phyloP scores from a whole-genome alignment of 495 filamentous ascomycete genomes.

The Hyaloscypha hepaticicola region DNA sequence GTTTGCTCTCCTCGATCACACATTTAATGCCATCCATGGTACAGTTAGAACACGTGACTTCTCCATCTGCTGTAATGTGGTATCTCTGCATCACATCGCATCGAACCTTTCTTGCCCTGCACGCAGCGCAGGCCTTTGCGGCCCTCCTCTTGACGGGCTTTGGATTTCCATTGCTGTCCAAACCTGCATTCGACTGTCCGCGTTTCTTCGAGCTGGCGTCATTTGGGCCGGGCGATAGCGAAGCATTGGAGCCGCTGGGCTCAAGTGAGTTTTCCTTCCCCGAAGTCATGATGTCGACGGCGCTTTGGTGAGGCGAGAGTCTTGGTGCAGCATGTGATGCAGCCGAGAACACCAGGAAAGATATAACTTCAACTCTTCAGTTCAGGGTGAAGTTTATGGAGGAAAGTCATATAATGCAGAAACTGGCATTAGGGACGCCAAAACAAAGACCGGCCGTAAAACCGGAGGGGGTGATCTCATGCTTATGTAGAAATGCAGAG shows the following conservation, averaged over 20 bases:
- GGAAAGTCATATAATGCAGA: not conserved
- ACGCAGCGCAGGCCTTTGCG: slow-evolving; percentile 84
- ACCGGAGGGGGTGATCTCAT: slow-evolving; percentile 8
- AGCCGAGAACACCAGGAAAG: slow-evolving; percentile 1
- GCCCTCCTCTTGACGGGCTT: slow-evolving; percentile 78
- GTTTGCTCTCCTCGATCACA: slow-evolving; percentile 85
- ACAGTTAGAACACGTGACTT: slow-evolving; percentile 87
- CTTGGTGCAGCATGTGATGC: slow-evolving; percentile 9
- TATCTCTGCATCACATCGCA: slow-evolving; percentile 73
- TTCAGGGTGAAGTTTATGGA: not conserved
- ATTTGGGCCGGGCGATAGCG: slow-evolving; percentile 13
- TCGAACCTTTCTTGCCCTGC: slow-evolving; percentile 84
- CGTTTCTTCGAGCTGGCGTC: slow-evolving; percentile 25
- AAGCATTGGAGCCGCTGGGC: slow-evolving; percentile 8
- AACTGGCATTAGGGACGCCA: not conserved
- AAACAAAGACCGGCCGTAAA: slow-evolving; percentile 3
- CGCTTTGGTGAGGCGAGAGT: slow-evolving; percentile 5
- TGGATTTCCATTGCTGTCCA: slow-evolving; percentile 25
- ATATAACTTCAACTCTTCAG: not conserved
- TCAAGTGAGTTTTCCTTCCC: slow-evolving; percentile 9
- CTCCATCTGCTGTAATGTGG: slow-evolving; percentile 54
- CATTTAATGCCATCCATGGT: slow-evolving; percentile 85
- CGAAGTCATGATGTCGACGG: not conserved
- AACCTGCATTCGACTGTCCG: not conserved
- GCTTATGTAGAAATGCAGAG: slow-evolving; percentile 14